Percentiles rank a stretch among this genome's conserved stretches.
These are phyloP conservation scores for Chaetomidium leptoderma DNA, from an alignment of 495 filamentous ascomycete genomes.

Conservation along the genomic window DNA sequence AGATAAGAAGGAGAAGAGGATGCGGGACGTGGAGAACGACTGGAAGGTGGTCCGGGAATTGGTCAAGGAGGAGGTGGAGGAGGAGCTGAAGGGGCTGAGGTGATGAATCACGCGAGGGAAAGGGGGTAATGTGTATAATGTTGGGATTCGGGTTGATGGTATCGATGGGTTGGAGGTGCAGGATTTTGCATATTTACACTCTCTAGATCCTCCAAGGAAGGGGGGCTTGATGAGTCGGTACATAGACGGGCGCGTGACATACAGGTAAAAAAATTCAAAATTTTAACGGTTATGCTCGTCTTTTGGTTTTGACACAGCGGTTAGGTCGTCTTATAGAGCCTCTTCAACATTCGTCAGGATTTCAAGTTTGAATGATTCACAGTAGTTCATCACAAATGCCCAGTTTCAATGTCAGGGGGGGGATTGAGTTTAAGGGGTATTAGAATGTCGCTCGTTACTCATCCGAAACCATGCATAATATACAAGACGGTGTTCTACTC, in stretches of 20 bases:
- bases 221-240: not conserved
- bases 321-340: too few relatives aligned
- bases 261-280: not conserved
- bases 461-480: conserved; percentile 1
- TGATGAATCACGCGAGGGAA: not conserved
- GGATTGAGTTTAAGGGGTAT: not conserved
- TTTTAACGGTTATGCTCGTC: not conserved
- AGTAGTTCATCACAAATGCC: too few relatives aligned
- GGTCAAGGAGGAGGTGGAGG: conserved; percentile 53
- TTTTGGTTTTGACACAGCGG: not conserved
- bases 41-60: conserved; percentile 51
- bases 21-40: conserved; percentile 50
- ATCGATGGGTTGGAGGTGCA: not conserved
- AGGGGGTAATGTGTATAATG: conserved; percentile 4
- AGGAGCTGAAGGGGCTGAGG: conserved; percentile 39
- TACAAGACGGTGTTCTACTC: not conserved
- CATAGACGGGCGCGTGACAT: not conserved
- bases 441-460: conserved; percentile 2
- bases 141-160: not conserved
- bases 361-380: too few relatives aligned
- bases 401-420: not conserved
- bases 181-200: not conserved
- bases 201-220: not conserved
- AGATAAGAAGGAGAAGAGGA: conserved; percentile 58
- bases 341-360: too few relatives aligned